A percentile compares a stretch with the other conserved stretches of the same genome.
Conservation (phyloP, 805 yeast genomes). For the Candida insectalens region DNA sequence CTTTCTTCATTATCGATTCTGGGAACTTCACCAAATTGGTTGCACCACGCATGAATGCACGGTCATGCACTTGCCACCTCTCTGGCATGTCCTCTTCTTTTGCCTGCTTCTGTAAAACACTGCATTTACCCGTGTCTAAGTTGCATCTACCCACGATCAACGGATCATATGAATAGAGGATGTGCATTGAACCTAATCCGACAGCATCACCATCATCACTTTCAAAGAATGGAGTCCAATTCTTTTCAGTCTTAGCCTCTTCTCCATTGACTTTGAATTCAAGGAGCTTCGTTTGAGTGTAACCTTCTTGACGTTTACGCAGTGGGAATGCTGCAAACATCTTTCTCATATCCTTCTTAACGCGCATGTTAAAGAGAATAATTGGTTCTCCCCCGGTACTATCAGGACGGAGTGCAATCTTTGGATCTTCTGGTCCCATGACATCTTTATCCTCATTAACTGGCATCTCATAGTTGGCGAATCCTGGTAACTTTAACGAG, state of each 20-base stretch:
- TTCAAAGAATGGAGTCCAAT: slow-evolving; percentile 24
- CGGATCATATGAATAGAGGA: slow-evolving; percentile 13
- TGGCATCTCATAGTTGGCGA: slow-evolving; percentile 19
- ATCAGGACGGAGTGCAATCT: slow-evolving; percentile 19
- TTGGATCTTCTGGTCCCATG: slow-evolving; percentile 17
- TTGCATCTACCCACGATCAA: slow-evolving; percentile 12
- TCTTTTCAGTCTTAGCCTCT: slow-evolving; percentile 17
- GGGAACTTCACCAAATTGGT: slow-evolving; percentile 14
- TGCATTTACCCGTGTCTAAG: slow-evolving; percentile 12
- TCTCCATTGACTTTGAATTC: slow-evolving; percentile 18
- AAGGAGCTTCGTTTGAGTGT: background rate
- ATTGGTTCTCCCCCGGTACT: slow-evolving; percentile 28
- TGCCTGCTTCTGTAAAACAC: slow-evolving; percentile 20
- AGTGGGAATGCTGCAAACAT: slow-evolving; percentile 17
- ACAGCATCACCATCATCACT: slow-evolving; percentile 7
- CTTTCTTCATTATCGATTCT: slow-evolving; percentile 3
- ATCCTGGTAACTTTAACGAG: slow-evolving; percentile 22
- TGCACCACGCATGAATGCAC: slow-evolving; percentile 12
- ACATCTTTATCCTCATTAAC: slow-evolving; percentile 14
- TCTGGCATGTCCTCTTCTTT: slow-evolving; percentile 8
- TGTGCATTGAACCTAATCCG: slow-evolving; percentile 9
- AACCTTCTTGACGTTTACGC: slow-evolving; percentile 9
- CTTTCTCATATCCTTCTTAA: slow-evolving; percentile 8
- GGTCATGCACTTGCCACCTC: slow-evolving; percentile 5
- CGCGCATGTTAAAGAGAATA: slow-evolving; percentile 25